Conservation (phyloP, 768 basidiomycete species). For the Tephrocybe rancida region DNA sequence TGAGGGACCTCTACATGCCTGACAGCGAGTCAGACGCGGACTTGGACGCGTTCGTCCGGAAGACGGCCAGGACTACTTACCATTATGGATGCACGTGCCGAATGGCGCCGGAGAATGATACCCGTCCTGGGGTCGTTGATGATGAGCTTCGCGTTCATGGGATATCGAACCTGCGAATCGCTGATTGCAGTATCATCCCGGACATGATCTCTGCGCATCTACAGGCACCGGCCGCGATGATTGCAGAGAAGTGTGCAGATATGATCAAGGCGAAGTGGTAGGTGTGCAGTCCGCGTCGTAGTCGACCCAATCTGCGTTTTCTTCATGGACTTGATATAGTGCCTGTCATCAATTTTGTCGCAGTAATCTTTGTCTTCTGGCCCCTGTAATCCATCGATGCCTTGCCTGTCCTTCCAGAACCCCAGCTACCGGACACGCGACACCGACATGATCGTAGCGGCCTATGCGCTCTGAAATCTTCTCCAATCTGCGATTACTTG, state of each 20-base stretch:
- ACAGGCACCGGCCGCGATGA: constrained; percentile 32
- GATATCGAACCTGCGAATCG: constrained; percentile 40
- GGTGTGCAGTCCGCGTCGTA: too few relatives aligned
- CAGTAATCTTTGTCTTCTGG: too few relatives aligned
- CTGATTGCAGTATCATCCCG: constrained; percentile 35
- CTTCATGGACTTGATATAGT: too few relatives aligned
- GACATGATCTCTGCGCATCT: constrained; percentile 30
- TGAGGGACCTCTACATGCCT: constrained; percentile 25
- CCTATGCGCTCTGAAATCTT: too few relatives aligned
- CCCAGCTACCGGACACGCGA: too few relatives aligned
- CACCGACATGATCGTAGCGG: too few relatives aligned
- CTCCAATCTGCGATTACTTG: too few relatives aligned
- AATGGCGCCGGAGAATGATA: constrained; percentile 29
- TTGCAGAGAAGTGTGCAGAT: constrained; percentile 42
- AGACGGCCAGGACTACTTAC: constrained; percentile 24
- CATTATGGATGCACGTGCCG: constrained; percentile 37
- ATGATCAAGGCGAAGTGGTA: constrained; percentile 26
- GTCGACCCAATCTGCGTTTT: too few relatives aligned
- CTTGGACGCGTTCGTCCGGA: constrained; percentile 29
- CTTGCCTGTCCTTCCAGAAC: too few relatives aligned
- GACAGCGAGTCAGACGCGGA: constrained; percentile 23
- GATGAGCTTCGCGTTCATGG: constrained; percentile 48
- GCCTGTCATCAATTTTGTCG: too few relatives aligned
- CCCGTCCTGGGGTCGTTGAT: constrained; percentile 45
- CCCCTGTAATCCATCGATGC: too few relatives aligned